phyloP scores from a whole-genome alignment of 176 grass and related monocot species.

The Musa itinerans region DNA sequence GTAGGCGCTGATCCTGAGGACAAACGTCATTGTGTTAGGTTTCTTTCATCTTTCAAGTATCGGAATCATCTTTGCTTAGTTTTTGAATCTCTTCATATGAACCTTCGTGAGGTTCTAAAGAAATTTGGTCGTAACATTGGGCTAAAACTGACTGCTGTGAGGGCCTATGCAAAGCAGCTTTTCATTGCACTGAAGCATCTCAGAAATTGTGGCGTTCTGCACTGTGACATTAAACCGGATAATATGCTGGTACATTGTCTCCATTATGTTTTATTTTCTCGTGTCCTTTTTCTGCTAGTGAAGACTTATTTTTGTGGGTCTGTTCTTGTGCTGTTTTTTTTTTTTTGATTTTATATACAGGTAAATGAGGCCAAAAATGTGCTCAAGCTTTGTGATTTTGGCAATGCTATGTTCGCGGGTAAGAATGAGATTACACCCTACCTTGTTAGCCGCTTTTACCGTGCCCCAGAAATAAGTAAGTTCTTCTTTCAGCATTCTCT shows the following conservation, averaged over 20 bases:
- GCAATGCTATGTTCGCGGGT: slow-evolving; percentile 98
- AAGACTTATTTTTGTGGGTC: neutral
- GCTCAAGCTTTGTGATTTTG: slow-evolving; percentile 96
- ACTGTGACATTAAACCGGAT: slow-evolving; percentile 98
- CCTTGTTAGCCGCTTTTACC: slow-evolving; percentile 97
- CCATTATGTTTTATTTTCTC: neutral
- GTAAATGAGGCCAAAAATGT: slow-evolving; percentile 99
- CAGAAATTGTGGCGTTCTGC: slow-evolving; percentile 93
- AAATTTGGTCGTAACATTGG: slow-evolving; percentile 99
- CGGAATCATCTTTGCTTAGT: slow-evolving; percentile 99
- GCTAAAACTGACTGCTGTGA: slow-evolving; percentile 93
- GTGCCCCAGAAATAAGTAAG: slow-evolving; percentile 99
- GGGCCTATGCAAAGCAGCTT: slow-evolving; percentile 99
- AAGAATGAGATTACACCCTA: slow-evolving; percentile 99
- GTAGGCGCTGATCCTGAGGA: slow-evolving; percentile 81
- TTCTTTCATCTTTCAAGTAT: slow-evolving; percentile 99
- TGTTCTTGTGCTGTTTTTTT: neutral
- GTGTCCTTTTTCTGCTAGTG: neutral
- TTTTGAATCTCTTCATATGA: slow-evolving; percentile 99
- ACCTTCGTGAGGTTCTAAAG: slow-evolving; percentile 99
- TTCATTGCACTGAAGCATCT: slow-evolving; percentile 97
- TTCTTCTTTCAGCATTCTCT: slow-evolving; percentile 25
- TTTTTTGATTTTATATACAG: slow-evolving; percentile 23
- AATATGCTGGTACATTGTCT: slow-evolving; percentile 86
- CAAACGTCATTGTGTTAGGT: slow-evolving; percentile 85